These are phyloP conservation scores for Yarrowia sp. DNA, from an alignment of 805 yeast genomes.

Conservation along the genomic window DNA sequence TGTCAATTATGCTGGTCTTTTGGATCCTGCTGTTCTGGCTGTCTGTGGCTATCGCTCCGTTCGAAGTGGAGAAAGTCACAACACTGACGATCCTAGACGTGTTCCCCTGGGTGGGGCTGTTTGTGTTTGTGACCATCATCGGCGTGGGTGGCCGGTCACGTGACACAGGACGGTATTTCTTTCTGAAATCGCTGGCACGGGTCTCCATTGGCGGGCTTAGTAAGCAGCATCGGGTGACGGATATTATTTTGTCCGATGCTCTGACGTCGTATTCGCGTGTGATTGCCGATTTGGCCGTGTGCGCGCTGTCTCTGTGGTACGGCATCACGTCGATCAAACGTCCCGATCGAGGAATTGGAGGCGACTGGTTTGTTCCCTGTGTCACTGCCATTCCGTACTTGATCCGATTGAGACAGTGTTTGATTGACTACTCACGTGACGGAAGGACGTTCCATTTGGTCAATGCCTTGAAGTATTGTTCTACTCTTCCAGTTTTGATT, in stretches of 20 bases:
- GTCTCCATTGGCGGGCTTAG: conserved; percentile 67
- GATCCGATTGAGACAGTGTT: conserved; percentile 84
- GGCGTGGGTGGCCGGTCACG: conserved; percentile 54
- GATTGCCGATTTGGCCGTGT: conserved; percentile 69
- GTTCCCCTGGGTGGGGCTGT: conserved; percentile 54
- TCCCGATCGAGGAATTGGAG: conserved; percentile 52
- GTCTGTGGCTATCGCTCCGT: background rate
- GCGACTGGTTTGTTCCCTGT: conserved; percentile 51
- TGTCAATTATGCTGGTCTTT: conserved; percentile 2
- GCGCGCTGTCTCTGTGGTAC: background rate
- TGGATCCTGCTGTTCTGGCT: conserved; percentile 32
- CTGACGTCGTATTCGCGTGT: conserved; percentile 82
- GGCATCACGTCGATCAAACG: conserved; percentile 45
- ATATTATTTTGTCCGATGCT: conserved; percentile 82
- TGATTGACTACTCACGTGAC: conserved; percentile 66
- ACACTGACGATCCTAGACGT: conserved; percentile 44
- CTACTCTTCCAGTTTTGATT: conserved; percentile 63
- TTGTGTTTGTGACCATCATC: conserved; percentile 50
- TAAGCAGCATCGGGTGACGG: conserved; percentile 66
- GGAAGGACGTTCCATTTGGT: conserved; percentile 63
- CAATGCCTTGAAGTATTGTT: conserved; percentile 77
- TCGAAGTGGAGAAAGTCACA: background rate
- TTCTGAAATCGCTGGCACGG: conserved; percentile 56
- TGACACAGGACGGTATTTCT: conserved; percentile 52
- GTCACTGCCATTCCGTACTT: conserved; percentile 63